These are phyloP conservation scores for Aspergillus taichungensis DNA, from an alignment of 495 filamentous ascomycete genomes.

Conservation along the genomic window DNA sequence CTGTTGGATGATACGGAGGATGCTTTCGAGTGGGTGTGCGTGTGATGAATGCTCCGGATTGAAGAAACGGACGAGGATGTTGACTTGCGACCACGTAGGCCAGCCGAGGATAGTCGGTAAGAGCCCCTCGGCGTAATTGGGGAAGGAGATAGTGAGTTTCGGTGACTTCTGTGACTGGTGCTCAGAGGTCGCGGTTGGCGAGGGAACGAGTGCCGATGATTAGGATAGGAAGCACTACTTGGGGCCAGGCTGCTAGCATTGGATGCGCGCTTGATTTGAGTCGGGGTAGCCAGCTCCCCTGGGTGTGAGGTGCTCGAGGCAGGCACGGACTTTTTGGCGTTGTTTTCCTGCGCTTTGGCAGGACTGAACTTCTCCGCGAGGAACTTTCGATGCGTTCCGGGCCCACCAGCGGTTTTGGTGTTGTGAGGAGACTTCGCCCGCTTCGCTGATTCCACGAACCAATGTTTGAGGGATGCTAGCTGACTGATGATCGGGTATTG, in stretches of 20 bases:
- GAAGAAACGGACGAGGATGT: slow-evolving; percentile 94
- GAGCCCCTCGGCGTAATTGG: slow-evolving; percentile 83
- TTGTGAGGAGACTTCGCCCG: slow-evolving; percentile 56
- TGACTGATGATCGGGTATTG: slow-evolving; percentile 69
- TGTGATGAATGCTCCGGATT: slow-evolving; percentile 81
- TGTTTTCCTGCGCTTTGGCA: slow-evolving; percentile 29
- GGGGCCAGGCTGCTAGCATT: slow-evolving; percentile 38
- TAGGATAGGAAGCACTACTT: slow-evolving; percentile 39
- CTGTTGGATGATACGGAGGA: slow-evolving; percentile 85
- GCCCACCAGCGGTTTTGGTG: slow-evolving; percentile 20
- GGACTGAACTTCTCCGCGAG: slow-evolving; percentile 36
- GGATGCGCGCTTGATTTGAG: slow-evolving; percentile 36
- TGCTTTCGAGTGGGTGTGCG: slow-evolving; percentile 83
- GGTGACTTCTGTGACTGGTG: slow-evolving; percentile 49
- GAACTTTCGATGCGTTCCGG: slow-evolving; percentile 27
- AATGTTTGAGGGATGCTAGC: slow-evolving; percentile 78
- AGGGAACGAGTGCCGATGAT: slow-evolving; percentile 39
- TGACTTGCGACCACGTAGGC: slow-evolving; percentile 84
- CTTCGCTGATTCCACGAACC: slow-evolving; percentile 73
- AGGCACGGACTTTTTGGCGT: slow-evolving; percentile 19
- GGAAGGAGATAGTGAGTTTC: slow-evolving; percentile 80
- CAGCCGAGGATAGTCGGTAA: slow-evolving; percentile 63
- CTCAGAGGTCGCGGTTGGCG: slow-evolving; percentile 43
- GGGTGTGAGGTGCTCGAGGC: slow-evolving; percentile 15
- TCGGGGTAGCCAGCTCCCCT: slow-evolving; percentile 28